phyloP scores from a whole-genome alignment of 148 eudicot species.

The Dianthus caryophyllus region DNA sequence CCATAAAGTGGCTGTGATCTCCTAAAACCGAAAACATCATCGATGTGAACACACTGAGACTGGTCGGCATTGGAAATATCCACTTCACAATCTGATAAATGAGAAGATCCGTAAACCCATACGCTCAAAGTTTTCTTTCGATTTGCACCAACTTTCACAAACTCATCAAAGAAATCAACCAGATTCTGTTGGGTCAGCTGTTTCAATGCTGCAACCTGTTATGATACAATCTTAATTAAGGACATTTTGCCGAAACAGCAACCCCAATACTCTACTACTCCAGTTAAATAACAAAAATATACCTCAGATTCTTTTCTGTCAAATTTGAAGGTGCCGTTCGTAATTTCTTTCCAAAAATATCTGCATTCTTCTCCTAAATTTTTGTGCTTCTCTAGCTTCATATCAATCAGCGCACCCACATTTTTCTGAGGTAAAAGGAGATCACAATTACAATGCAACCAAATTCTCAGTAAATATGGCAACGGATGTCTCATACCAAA shows the following conservation, averaged over 20 bases:
- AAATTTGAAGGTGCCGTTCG: slow-evolving; percentile 80
- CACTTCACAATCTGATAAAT: slow-evolving; percentile 46
- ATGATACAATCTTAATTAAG: slow-evolving; percentile 12
- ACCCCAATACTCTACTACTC: neutral
- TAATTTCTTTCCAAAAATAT: slow-evolving; percentile 75
- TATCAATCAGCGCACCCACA: slow-evolving; percentile 71
- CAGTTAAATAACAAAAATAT: slow-evolving; percentile 7
- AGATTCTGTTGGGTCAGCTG: slow-evolving; percentile 62
- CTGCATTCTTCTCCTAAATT: slow-evolving; percentile 82
- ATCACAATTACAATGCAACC: neutral
- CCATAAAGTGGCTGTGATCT: slow-evolving; percentile 79
- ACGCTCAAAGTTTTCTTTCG: slow-evolving; percentile 58
- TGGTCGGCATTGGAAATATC: slow-evolving; percentile 38
- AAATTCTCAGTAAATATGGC: neutral
- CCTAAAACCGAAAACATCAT: slow-evolving; percentile 67
- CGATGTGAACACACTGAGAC: slow-evolving; percentile 43
- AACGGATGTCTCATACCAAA: neutral
- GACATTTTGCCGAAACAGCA: neutral
- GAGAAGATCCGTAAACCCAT: slow-evolving; percentile 62
- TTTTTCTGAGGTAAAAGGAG: slow-evolving; percentile 46
- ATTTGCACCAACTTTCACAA: slow-evolving; percentile 65
- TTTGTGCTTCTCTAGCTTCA: slow-evolving; percentile 98
- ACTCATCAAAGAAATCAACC: slow-evolving; percentile 62
- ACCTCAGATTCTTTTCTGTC: slow-evolving; percentile 91
- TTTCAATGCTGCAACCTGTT: slow-evolving; percentile 72